Evolutionary conservation across 768 basidiomycete species (phyloP).

Genomic region (Xerocomus brunneocitrinus): DNA sequence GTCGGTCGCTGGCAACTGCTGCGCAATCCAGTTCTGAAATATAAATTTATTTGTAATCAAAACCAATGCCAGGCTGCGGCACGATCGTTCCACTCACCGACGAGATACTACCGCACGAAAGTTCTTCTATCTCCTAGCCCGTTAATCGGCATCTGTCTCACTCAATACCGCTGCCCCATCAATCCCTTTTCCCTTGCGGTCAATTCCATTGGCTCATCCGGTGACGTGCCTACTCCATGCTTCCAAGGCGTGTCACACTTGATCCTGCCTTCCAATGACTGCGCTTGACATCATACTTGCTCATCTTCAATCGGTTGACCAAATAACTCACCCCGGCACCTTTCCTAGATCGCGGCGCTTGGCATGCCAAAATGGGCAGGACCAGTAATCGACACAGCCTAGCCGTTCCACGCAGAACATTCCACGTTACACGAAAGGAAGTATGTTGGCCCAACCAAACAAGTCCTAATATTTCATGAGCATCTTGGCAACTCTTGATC

Average conservation of each 20-base stretch:
- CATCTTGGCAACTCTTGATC: slow-evolving; percentile 2
- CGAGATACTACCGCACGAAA: not conserved
- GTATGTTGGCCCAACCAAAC: not conserved
- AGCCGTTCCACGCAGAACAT: slow-evolving; percentile 24
- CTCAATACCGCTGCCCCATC: not conserved
- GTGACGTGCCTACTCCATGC: not conserved
- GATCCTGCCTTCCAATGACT: not conserved
- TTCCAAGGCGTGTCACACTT: not conserved
- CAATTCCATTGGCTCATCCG: not conserved
- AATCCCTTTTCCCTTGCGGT: not conserved
- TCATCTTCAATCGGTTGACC: not conserved
- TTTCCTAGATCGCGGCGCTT: not conserved
- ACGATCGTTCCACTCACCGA: not conserved
- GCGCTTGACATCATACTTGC: not conserved
- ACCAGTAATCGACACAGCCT: slow-evolving; percentile 17
- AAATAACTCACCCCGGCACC: not conserved
- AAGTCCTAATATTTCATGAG: not conserved
- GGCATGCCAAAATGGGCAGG: slow-evolving; percentile 13
- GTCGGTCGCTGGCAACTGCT: not conserved
- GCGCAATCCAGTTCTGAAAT: not conserved
- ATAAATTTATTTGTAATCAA: not conserved
- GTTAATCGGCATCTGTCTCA: not conserved
- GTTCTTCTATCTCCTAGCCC: not conserved
- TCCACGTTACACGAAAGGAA: slow-evolving; percentile 8
- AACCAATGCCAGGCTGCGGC: not conserved